A percentile compares a stretch with the other conserved stretches of the same genome.
phyloP scores from a whole-genome alignment of 225 moss, liverwort and hornwort species.

The Bryum argenteum region DNA sequence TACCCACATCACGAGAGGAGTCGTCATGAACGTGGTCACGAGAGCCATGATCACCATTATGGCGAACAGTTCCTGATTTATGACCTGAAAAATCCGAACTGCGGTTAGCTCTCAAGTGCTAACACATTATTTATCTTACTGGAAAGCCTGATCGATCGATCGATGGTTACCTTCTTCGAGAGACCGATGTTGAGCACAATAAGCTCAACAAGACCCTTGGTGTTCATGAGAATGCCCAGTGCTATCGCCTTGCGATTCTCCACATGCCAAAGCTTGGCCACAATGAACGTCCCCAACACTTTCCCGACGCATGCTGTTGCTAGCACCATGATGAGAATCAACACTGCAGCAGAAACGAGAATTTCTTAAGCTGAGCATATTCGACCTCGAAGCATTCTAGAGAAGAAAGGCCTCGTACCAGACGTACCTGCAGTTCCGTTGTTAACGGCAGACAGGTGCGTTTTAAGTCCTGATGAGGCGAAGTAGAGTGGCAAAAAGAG shows the following conservation, averaged over 20 bases:
- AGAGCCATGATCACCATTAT: slow-evolving; percentile 77
- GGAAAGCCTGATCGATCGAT: neutral
- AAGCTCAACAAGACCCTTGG: slow-evolving; percentile 84
- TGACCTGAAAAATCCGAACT: slow-evolving; percentile 46
- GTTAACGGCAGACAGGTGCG: slow-evolving; percentile 57
- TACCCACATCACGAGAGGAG: slow-evolving; percentile 70
- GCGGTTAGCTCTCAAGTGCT: neutral
- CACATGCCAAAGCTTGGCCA: slow-evolving; percentile 55
- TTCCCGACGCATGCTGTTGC: slow-evolving; percentile 64
- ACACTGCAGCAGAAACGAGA: slow-evolving; percentile 45
- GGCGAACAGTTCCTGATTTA: slow-evolving; percentile 72
- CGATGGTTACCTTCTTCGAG: slow-evolving; percentile 57
- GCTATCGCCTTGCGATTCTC: slow-evolving; percentile 46
- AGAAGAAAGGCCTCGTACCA: neutral
- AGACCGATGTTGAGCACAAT: slow-evolving; percentile 85
- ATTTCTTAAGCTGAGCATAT: slow-evolving; percentile 3
- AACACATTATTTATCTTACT: neutral
- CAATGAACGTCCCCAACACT: slow-evolving; percentile 50
- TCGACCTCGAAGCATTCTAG: neutral
- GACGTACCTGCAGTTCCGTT: slow-evolving; percentile 54
- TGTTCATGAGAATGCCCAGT: slow-evolving; percentile 82
- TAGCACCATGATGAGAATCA: slow-evolving; percentile 61
- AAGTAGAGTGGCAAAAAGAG: slow-evolving; percentile 86
- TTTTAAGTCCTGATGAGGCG: slow-evolving; percentile 74
- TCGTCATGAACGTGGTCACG: slow-evolving; percentile 67